Base-by-base conservation (phyloP, 2,329 filamentous ascomycete species). In the Exophiala spinifera region DNA sequence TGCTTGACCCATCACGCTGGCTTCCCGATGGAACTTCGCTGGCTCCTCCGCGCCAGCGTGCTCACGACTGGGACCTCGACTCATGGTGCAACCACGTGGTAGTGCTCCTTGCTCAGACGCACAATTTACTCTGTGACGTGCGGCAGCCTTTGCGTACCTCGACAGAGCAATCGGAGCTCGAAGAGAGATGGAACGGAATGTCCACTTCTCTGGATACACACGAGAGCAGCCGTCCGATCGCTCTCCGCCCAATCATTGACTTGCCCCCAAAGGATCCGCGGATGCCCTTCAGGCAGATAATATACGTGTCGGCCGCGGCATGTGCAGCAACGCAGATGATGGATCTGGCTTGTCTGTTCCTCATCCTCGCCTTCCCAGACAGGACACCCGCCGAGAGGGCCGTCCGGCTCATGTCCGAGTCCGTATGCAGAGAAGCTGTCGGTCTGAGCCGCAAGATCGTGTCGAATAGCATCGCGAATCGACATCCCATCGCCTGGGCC, bases 261-360 rank as follows among this genome's bases (percentile, higher is more conserved):
- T 25, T 50, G n/a, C n/a, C 34, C 15, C 19, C 36, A 5, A 42
- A 42, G 25, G 19, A 25, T 13, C 34, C 33, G 17, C 19, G 8
- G 3, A 4, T 50, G 20, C 47, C 47, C 8, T 42, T 42, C 19
- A 31, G 20, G 34, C 19, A 19, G 36, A 20, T 49, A 2, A 14
- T 40, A 2, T 50, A 50, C 15, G 33, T 42, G 36, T 42, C 33
- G 13, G 34, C 33, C 10, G 28, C 48, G 19, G 53, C 50, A 10
- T 49, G 53, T 49, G 53, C 53, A 2, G 56, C 56, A 3, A 53
- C 55, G 15, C 56, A 59, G 31, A 56, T 59, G 47, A 42, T 56
- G 17, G 44, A 59, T 40, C 40, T 59, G 19, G 56, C 56, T 13
- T 31, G 20, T 40, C 42, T 59, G 4, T 34, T 59, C 14, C 47